Base-by-base conservation (phyloP, 1,284 basidiomycete species). In the Ustilago shanxiensis region DNA sequence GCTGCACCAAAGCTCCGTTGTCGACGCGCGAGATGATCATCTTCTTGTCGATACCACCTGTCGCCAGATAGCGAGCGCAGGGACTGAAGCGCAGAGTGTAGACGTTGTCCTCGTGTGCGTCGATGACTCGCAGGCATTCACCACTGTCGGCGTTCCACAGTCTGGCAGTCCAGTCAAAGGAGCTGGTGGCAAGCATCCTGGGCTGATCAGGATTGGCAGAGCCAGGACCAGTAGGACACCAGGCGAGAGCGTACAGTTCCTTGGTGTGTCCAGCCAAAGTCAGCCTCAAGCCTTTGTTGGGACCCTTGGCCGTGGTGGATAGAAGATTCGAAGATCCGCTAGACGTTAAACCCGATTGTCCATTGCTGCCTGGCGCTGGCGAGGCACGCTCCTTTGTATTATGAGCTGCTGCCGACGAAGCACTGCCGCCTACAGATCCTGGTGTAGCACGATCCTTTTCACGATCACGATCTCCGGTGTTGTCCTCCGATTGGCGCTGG, bases 101-200 rank as follows among this genome's bases (percentile, higher is more conserved):
- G 39, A 86, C 84, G 26, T 72, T 79, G 68, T 84, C 82, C 29
- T 77, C 77, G 72, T 86, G 85, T 18, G 66, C 74, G 29, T 79
- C 75, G 26, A 86, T 77, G 1, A 83, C 76, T 1, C 80, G 78
- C 10, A 85, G 20, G 53, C 85, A 86, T 14, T 76, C 78, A 31
- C 85, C 85, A 18, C 66, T 79, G 53, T 85, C 83, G 39, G 71
- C 83, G 39, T 86, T 84, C 85, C 85, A 86, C 0, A 86, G 62
- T 16, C 85, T 68, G 8, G 81, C 82, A 1, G 84, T 86, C 56
- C 79, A 70, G 63, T 86, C 85, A 24, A 84, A 85, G 14, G 80
- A 80, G 26, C 82, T 76, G 39, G 85, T 84, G 7, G 85, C 85
- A 7, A 86, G 68, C 71, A 85, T 79, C n/a, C 82, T 72, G 9